Conservation (phyloP, 306 rosid genomes). For the Pterocarpus macrocarpus region DNA sequence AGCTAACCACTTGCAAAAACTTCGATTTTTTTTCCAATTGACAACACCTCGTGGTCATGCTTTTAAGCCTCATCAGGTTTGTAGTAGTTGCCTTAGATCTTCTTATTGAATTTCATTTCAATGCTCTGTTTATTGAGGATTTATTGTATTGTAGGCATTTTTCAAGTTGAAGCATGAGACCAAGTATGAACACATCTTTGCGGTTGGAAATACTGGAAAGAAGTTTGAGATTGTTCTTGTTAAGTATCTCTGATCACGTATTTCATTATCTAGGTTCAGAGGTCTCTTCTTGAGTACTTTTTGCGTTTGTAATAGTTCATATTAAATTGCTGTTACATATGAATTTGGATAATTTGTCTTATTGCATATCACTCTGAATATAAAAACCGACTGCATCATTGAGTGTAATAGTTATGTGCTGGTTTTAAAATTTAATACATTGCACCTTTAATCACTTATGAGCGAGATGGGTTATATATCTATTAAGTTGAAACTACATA, state of each 20-base stretch:
- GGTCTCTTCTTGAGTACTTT: conserved; percentile 7
- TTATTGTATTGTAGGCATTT: conserved; percentile 77
- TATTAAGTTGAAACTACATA: neutral
- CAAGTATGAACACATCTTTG: conserved; percentile 85
- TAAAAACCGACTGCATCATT: neutral
- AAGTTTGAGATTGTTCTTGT: conserved; percentile 85
- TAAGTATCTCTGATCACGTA: conserved; percentile 59
- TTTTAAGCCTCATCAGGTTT: conserved; percentile 97
- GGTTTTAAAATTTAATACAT: neutral
- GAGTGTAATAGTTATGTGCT: neutral
- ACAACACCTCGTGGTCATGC: conserved; percentile 72
- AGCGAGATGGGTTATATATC: neutral
- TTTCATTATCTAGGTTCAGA: conserved; percentile 27
- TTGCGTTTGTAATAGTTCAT: neutral
- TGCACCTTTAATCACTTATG: neutral
- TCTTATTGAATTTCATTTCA: conserved; percentile 38
- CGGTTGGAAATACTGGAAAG: conserved; percentile 79
- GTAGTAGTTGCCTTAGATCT: conserved; percentile 46
- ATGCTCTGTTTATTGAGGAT: conserved; percentile 48
- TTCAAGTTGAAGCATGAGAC: conserved; percentile 88
- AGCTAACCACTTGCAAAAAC: conserved; percentile 96
- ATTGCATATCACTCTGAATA: conserved; percentile 12
- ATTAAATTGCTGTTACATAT: neutral
- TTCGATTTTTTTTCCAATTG: conserved; percentile 83
- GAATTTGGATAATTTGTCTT: neutral